Evolutionary conservation across 305 asterid species (phyloP), one percentile per base, ranked within the genome.

Genomic region (Plantago rigida): DNA sequence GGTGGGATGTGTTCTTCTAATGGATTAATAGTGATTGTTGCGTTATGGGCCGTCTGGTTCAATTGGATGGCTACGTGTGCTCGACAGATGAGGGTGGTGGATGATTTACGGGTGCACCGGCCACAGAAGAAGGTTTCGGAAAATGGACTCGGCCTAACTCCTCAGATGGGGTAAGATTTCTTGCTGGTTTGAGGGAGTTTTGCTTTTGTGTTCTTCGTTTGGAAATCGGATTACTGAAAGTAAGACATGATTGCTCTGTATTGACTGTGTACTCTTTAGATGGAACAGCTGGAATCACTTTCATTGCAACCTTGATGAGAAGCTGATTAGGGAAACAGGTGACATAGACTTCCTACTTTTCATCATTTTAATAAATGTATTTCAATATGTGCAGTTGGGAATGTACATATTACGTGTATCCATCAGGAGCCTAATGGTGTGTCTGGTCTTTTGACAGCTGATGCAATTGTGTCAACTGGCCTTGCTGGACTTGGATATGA

Each of bases 201-300:
- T 53, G 34, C 13, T 26, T 9, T 9, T 44, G 45, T n/a, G 3
- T 17, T 28, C 12, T 26, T 34, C 12, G 45, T 24, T 1, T 62
- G 54, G 24, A 17, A 53, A 3, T n/a, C 19, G 11, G 36, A 29
- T 3, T 46, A 13, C 29, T 13, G 4, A 47, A 44, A 60, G 42
- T 12, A 17, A 10, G 9, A 28, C n/a, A 10, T 52, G 9, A 47
- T 7, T 15, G n/a, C 17, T 29, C 13, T 15, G 19, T 13, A 22
- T 22, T 22, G 26, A 42, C 9, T 59, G 29, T 48, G 44, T 8
- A 14, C 12, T 65, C 29, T 70, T 50, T 84, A 87, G 95, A 73
- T 87, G 95, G 95, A 87, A 76, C 71, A 87, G 94, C 73, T 87
- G 95, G 94, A 87, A 87, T 56, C 95, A 84, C 67, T 87, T 87